Conservation (phyloP, 345 rosid species). For the Anastatica hierochuntica region DNA sequence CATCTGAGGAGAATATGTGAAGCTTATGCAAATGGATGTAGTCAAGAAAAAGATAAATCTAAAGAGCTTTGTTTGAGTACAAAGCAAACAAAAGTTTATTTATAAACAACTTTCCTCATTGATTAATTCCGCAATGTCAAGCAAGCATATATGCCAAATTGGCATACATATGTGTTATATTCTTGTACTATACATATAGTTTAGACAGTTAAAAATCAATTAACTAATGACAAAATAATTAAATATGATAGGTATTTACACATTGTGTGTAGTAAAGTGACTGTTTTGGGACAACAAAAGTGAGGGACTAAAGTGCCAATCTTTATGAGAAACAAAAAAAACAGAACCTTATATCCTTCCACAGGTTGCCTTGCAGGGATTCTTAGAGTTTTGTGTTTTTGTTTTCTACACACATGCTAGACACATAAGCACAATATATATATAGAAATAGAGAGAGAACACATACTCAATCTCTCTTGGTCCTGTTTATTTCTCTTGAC, state of each 20-base stretch:
- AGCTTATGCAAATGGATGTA: conserved; percentile 24
- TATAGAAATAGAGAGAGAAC: not conserved
- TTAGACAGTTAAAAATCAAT: not conserved
- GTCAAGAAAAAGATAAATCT: conserved; percentile 15
- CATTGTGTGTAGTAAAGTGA: conserved; percentile 34
- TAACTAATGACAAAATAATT: not conserved
- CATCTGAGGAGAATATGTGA: conserved; percentile 26
- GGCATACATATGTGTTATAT: conserved; percentile 6
- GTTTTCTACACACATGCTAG: not conserved
- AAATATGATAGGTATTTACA: not conserved
- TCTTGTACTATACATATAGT: not conserved
- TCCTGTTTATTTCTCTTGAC: conserved; percentile 2
- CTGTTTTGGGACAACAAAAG: conserved; percentile 23
- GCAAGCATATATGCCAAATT: conserved; percentile 75
- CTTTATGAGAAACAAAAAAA: conserved; percentile 30
- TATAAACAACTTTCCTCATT: conserved; percentile 21
- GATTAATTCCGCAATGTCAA: conserved; percentile 33
- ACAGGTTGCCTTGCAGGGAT: conserved; percentile 20
- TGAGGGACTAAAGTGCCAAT: conserved; percentile 36
- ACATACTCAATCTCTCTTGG: conserved; percentile 1
- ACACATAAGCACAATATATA: not conserved
- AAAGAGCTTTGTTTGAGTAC: conserved; percentile 55
- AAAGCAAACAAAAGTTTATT: conserved; percentile 63
- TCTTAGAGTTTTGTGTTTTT: conserved; percentile 4
- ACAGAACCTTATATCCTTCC: conserved; percentile 22